These are phyloP conservation scores for Helichrysum umbraculigerum DNA, from an alignment of 129 eudicot species.

Conservation along the genomic window DNA sequence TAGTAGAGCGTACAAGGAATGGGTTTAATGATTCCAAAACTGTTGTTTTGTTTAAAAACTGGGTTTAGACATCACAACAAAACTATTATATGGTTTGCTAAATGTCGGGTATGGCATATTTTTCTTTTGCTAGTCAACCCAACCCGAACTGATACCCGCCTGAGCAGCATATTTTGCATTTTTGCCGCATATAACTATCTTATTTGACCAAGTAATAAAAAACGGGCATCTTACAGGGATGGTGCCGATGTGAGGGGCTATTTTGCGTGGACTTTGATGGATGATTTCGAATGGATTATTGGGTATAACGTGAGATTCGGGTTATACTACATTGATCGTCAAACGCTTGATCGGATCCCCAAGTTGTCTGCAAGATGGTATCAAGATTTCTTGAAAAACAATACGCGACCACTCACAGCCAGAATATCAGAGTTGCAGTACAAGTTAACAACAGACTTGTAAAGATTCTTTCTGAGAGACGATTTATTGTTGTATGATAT, in stretches of 20 bases:
- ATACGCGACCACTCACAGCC: conserved; percentile 15
- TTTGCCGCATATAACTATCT: neutral
- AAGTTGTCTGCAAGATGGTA: conserved; percentile 80
- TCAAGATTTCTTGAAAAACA: conserved; percentile 52
- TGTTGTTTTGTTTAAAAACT: neutral
- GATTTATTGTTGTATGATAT: neutral
- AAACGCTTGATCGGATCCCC: conserved; percentile 68
- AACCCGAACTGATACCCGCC: neutral
- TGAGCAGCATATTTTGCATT: neutral
- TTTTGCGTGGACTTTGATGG: conserved; percentile 84
- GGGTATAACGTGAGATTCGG: conserved; percentile 61
- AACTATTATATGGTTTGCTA: neutral
- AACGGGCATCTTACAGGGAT: conserved; percentile 38
- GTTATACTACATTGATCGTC: conserved; percentile 55
- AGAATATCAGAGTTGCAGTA: neutral
- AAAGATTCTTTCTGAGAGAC: neutral
- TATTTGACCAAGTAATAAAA: neutral
- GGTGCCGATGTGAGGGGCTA: conserved; percentile 91
- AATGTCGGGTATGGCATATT: neutral
- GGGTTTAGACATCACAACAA: neutral
- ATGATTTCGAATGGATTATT: conserved; percentile 71
- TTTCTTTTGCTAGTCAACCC: neutral
- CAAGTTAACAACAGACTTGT: neutral
- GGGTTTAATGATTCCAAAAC: neutral
- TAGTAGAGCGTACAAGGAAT: neutral